Evolutionary conservation across 306 rosid species (phyloP), one percentile per base, ranked within the genome.

Genomic region (Ormosia emarginata): DNA sequence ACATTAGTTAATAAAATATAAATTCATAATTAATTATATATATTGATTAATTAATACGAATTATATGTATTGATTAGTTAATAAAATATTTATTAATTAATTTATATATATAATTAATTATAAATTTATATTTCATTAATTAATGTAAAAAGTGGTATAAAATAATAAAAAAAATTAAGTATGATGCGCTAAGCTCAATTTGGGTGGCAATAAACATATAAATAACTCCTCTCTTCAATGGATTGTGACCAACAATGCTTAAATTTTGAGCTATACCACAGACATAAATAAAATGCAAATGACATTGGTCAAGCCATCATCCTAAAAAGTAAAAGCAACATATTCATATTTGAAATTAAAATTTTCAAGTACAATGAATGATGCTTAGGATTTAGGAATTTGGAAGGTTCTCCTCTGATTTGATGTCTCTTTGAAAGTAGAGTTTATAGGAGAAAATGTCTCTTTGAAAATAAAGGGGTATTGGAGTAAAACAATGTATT

Each of bases 191-290:
- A 33, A 47, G 67, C 36, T 46, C 50, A 52, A 76, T 13, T 53
- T 58, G 52, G 32, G 75, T 76, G 85, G 85, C 47, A 50, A 52
- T 69, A 75, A 85, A 52, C 77, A 71, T 71, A 24, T 10, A 73
- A 79, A 29, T 50, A 85, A 65, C n/a, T 55, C 10, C 5, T 50
- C 33, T 64, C 67, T 77, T 81, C 40, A 83, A 67, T 71, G 67
- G 5, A 83, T 24, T 24, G 24, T 66, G 69, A 66, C 59, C 82
- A 40, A 75, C 62, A 65, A 36, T 75, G 74, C 56, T 52, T 85
- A 65, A 77, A 77, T 78, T 65, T 81, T 82, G 78, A 68, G 7
- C 10, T 74, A 43, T 13, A 34, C 77, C 77, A 65, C 29, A 36
- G 57, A 5, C 39, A 29, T 4, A 56, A 64, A 77, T 11, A 59